Conservation (phyloP, 805 yeast genomes). For the Grigorovia yakushimaensis region DNA sequence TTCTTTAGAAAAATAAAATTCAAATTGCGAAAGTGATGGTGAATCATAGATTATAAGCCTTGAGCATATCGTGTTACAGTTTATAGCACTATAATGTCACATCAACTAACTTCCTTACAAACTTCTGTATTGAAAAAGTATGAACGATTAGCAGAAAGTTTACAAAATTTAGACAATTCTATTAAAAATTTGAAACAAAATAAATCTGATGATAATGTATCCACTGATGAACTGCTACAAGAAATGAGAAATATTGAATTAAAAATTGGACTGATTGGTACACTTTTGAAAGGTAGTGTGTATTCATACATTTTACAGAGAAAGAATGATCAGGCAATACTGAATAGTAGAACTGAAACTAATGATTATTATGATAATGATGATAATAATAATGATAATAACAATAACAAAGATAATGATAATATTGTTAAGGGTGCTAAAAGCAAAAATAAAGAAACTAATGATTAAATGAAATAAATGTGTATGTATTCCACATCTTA, state of each 20-base stretch:
- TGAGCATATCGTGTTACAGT: no score
- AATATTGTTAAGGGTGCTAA: no score
- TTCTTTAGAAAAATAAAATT: no score
- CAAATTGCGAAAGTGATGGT: no score
- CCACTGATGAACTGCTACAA: conserved; percentile 33
- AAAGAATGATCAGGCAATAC: conserved; percentile 20
- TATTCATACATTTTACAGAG: conserved; percentile 52
- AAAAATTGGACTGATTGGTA: conserved; percentile 54
- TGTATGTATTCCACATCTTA: no score
- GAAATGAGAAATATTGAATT: conserved; percentile 52
- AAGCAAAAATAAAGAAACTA: no score
- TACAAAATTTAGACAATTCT: conserved; percentile 23
- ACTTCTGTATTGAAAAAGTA: conserved; percentile 24
- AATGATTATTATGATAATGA: neutral
- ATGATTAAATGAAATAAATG: no score
- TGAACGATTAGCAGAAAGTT: conserved; percentile 19
- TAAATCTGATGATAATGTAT: conserved; percentile 6
- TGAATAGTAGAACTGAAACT: conserved; percentile 9
- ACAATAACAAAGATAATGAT: no score
- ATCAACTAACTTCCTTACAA: conserved; percentile 19
- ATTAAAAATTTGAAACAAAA: conserved; percentile 17
- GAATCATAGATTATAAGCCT: no score
- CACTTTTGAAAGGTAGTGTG: conserved; percentile 60
- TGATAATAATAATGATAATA: neutral
- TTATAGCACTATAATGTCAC: no score